These are phyloP conservation scores for Populus simonii DNA, from an alignment of 345 rosid species.

Conservation along the genomic window DNA sequence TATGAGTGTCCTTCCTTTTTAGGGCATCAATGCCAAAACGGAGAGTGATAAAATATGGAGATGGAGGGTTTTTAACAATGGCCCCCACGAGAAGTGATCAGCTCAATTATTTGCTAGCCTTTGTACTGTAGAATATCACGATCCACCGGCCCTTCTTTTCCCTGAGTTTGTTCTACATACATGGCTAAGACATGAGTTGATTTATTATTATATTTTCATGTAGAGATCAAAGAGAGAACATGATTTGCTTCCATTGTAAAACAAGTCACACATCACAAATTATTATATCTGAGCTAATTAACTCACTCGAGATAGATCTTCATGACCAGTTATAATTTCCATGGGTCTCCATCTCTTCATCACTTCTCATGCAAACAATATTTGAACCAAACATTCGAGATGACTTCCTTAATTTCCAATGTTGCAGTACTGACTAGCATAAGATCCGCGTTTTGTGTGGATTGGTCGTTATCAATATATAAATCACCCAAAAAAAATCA, in stretches of 20 bases:
- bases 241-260: not conserved
- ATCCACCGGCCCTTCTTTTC: not conserved
- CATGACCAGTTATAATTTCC: not conserved
- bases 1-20: slow-evolving; percentile 1
- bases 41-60: not conserved
- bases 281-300: not conserved
- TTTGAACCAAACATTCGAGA: not conserved
- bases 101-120: not conserved
- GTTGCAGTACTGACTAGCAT: not conserved
- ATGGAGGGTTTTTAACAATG: not conserved
- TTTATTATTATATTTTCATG: no score
- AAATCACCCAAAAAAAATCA: no score
- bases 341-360: not conserved
- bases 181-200: not conserved
- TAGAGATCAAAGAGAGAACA: not conserved
- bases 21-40: not conserved
- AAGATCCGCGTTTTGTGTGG: not conserved
- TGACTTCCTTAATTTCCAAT: not conserved
- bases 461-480: no score
- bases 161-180: not conserved
- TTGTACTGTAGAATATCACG: no score
- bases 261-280: not conserved
- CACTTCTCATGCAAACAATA: slow-evolving; percentile 6
- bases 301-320: not conserved
- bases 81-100: not conserved